Conservation (phyloP, 148 eudicot genomes). For the Rhododendron molle region DNA sequence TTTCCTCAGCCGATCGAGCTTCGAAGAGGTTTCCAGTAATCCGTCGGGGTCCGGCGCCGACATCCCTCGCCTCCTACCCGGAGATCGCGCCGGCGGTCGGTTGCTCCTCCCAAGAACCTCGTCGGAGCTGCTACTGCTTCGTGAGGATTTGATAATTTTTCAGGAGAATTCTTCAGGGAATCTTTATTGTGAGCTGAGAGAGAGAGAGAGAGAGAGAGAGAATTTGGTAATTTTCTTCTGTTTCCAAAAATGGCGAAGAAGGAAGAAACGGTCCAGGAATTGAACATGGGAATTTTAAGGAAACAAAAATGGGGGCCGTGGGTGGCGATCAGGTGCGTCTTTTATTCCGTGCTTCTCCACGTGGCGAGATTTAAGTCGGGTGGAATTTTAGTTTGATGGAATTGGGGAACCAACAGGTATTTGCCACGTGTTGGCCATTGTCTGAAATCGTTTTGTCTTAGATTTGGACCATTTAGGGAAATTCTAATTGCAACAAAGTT, state of each 20-base stretch:
- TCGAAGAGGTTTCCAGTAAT: constrained; percentile 57
- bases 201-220: neutral
- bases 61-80: constrained; percentile 23
- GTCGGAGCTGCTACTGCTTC: neutral
- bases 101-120: neutral
- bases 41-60: constrained; percentile 56
- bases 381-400: neutral
- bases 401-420: neutral
- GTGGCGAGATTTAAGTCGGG: neutral
- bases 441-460: too few relatives aligned
- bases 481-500: too few relatives aligned
- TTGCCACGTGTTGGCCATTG: neutral
- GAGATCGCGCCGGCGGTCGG: constrained; percentile 11
- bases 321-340: neutral
- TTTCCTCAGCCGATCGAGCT: constrained; percentile 76
- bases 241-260: neutral
- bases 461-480: too few relatives aligned
- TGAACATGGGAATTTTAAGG: neutral
- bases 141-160: neutral
- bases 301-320: neutral
- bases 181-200: neutral
- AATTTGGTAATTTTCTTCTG: neutral
- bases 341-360: neutral
- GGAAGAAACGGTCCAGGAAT: neutral
- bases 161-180: neutral